Conservation (phyloP, 2,329 filamentous ascomycete genomes). For the Plectosphaerella cucumerina region DNA sequence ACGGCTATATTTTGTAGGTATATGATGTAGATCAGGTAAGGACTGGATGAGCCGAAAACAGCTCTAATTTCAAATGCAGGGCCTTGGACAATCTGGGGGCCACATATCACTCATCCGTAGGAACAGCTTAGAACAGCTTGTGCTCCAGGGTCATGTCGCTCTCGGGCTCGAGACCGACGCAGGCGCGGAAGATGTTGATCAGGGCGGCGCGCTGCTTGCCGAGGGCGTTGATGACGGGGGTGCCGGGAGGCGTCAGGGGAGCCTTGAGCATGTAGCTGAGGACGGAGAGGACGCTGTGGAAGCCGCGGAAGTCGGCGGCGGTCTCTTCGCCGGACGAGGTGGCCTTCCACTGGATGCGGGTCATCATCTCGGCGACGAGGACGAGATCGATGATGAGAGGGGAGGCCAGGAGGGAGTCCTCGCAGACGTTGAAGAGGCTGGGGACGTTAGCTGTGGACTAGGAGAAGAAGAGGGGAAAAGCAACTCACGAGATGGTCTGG, state of each 20-base stretch:
- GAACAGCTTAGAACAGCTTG: conserved; percentile 71
- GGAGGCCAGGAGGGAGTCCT: conserved; percentile 93
- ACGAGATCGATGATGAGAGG: conserved; percentile 97
- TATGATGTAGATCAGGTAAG: background rate
- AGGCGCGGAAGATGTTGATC: conserved; percentile 98
- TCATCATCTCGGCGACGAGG: conserved; percentile 94
- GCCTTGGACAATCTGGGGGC: background rate
- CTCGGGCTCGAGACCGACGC: conserved; percentile 93
- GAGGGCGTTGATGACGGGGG: conserved; percentile 91
- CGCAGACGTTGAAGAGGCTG: conserved; percentile 91
- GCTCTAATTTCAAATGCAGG: background rate
- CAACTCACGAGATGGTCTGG: conserved; percentile 76
- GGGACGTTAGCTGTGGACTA: background rate
- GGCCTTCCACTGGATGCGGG: conserved; percentile 88
- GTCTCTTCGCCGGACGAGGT: conserved; percentile 42
- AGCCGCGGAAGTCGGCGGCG: conserved; percentile 75
- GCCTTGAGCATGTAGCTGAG: conserved; percentile 99
- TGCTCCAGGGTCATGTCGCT: conserved; percentile 99
- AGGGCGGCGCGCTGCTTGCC: conserved; percentile 93
- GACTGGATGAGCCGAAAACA: background rate
- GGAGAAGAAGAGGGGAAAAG: background rate
- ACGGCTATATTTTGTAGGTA: background rate
- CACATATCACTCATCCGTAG: background rate
- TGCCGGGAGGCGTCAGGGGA: conserved; percentile 87
- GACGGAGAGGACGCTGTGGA: conserved; percentile 95